These are phyloP conservation scores for Candida jianshihensis DNA, from an alignment of 805 yeast genomes.

Conservation along the genomic window DNA sequence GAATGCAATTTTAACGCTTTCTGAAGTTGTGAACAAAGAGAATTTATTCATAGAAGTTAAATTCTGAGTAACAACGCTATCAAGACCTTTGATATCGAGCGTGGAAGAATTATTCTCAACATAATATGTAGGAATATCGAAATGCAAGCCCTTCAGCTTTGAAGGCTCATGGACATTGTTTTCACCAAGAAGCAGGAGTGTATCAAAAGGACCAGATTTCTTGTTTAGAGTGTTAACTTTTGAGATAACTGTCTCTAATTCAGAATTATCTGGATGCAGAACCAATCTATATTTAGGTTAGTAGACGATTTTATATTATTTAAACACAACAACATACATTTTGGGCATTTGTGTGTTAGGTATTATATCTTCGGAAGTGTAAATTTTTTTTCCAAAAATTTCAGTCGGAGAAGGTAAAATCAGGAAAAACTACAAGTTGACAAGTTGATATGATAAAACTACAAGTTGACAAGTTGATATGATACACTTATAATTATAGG, in stretches of 20 bases:
- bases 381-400: not conserved
- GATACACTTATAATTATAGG: no score
- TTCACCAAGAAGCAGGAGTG: conserved; percentile 47
- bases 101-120: conserved; percentile 14
- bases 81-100: conserved; percentile 2
- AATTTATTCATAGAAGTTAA: conserved; percentile 17
- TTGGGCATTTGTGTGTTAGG: conserved; percentile 8
- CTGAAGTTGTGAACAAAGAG: conserved; percentile 33
- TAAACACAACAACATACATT: conserved; percentile 7
- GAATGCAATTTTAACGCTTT: conserved; percentile 44
- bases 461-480: no score
- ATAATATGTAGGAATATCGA: conserved; percentile 17
- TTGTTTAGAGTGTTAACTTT: conserved; percentile 42
- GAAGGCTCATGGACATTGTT: conserved; percentile 9
- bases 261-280: conserved; percentile 13
- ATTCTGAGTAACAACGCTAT: not conserved
- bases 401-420: no score
- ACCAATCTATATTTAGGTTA: conserved; percentile 10
- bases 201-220: conserved; percentile 63
- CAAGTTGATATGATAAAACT: no score
- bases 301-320: not conserved
- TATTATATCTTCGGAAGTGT: not conserved
- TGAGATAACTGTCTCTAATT: conserved; percentile 27
- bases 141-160: not conserved
- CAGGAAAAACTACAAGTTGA: no score